phyloP scores from a whole-genome alignment of 192 early-diverging fungal species.

The Backusella luteola region DNA sequence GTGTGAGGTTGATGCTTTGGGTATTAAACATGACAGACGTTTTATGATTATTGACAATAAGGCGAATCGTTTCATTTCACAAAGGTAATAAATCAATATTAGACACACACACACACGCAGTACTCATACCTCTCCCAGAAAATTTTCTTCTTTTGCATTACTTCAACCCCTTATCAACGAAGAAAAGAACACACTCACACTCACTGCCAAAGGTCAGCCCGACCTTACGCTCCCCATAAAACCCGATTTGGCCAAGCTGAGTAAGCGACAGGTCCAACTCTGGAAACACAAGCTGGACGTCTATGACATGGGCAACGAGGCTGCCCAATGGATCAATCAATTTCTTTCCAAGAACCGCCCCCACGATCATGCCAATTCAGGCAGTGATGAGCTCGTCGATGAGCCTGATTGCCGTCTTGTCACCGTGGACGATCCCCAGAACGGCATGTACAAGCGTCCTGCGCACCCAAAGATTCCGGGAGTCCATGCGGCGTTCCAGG shows the following conservation, averaged over 20 bases:
- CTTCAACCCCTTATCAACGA: conserved; percentile 19
- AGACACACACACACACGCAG: not conserved
- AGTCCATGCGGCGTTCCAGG: conserved; percentile 25
- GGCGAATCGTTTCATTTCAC: conserved; percentile 32
- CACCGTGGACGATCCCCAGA: conserved; percentile 14
- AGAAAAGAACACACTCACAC: conserved; percentile 8
- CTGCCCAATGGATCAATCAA: conserved; percentile 53
- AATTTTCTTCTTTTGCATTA: conserved; percentile 25
- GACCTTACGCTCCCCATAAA: conserved; percentile 22
- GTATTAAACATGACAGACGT: conserved; percentile 40
- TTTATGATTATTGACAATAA: conserved; percentile 42
- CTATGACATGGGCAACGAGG: conserved; percentile 64
- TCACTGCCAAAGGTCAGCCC: not conserved
- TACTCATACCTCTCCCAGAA: conserved; percentile 8
- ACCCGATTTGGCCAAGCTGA: conserved; percentile 14
- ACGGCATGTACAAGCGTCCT: conserved; percentile 22
- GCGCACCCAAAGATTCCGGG: conserved; percentile 35
- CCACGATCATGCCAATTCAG: conserved; percentile 11
- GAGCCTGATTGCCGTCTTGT: conserved; percentile 14
- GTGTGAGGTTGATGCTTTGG: conserved; percentile 20
- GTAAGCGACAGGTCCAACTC: conserved; percentile 30
- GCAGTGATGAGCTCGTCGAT: not conserved
- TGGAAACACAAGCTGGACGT: conserved; percentile 44
- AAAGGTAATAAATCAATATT: conserved; percentile 22
- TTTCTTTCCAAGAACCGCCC: conserved; percentile 22